Evolutionary conservation across 441 rosid species (phyloP).

Genomic region (Biscutella auriculata): DNA sequence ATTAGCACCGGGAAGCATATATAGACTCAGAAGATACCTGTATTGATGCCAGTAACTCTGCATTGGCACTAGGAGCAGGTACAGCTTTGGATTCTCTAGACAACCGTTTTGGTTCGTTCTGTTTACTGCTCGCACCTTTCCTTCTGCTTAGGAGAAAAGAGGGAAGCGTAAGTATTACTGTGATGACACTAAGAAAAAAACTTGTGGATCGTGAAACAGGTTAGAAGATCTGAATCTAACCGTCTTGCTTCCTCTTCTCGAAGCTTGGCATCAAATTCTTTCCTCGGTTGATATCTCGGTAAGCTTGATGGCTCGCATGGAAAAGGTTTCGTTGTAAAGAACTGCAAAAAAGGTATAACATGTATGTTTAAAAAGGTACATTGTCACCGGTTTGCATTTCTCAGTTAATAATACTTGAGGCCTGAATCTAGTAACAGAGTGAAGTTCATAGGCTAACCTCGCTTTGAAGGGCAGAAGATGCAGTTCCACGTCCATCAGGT

Average conservation of each 20-base stretch:
- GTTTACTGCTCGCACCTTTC: conserved; percentile 30
- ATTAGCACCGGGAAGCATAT: no score
- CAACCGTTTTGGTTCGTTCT: conserved; percentile 25
- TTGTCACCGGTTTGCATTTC: neutral
- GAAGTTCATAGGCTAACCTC: conserved; percentile 22
- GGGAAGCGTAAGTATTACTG: neutral
- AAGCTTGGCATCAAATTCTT: conserved; percentile 65
- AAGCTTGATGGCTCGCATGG: conserved; percentile 73
- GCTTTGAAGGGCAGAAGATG: conserved; percentile 50
- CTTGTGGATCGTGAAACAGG: neutral
- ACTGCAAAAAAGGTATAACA: conserved; percentile 32
- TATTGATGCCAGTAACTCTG: conserved; percentile 46
- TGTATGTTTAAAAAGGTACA: neutral
- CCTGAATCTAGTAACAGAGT: neutral
- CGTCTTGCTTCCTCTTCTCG: conserved; percentile 57
- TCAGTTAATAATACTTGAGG: neutral
- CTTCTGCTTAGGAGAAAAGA: conserved; percentile 28
- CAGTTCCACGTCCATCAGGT: conserved; percentile 65
- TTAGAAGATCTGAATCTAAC: conserved; percentile 15
- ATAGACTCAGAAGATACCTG: conserved; percentile 31
- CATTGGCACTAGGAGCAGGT: conserved; percentile 57
- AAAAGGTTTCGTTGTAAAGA: conserved; percentile 63
- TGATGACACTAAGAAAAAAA: neutral
- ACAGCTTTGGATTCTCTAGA: conserved; percentile 43
- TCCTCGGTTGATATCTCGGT: conserved; percentile 82